Evolutionary conservation across 225 moss, liverwort and hornwort genomes (phyloP), one percentile per base, ranked within the genome.

Genomic region (Straminergon stramineum): DNA sequence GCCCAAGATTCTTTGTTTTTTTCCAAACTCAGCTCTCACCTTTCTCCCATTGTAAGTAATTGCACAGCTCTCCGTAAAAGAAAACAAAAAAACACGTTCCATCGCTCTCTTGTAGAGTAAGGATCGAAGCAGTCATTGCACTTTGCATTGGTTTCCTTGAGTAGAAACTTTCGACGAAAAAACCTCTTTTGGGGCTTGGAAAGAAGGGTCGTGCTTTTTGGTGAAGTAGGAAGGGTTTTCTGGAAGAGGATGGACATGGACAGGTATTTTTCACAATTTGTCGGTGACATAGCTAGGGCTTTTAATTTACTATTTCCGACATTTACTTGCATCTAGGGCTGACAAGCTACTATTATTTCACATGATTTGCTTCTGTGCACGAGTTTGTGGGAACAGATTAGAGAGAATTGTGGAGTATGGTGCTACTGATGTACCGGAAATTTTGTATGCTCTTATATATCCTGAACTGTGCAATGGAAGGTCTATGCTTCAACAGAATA

Each of bases 221-320:
- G 88, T 74, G 83, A 86, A 82, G 73, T 81, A 63, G 89, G 77
- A 35, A 79, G 52, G 23, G 51, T 86, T 90, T 21, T 56, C 67
- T 69, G 69, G 75, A 75, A 32, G 86, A 53, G 31, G 41, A 92
- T 92, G 92, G 92, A 92, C 82, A 91, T 93, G 93, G 93, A 93
- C 81, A 93, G 91, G 93, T 93, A 88, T 87, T 78, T 82, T 85
- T 65, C 79, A 43, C 57, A 64, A 34, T 51, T 76, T 86, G 71
- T 79, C 35, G 15, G 19, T 66, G 83, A 79, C 57, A 85, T 70
- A 39, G 24, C 84, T 81, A 75, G 74, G 75, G 45, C 62, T 88
- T 79, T 45, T 37, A 21, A 53, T 31, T 24, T 68, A 15, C 37
- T 21, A 35, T 75, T 80, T 89, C 17, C 10, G 16, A 39, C 61